Evolutionary conservation across 306 rosid species (phyloP), one percentile per base, ranked within the genome.

Genomic region (Morella rubra): DNA sequence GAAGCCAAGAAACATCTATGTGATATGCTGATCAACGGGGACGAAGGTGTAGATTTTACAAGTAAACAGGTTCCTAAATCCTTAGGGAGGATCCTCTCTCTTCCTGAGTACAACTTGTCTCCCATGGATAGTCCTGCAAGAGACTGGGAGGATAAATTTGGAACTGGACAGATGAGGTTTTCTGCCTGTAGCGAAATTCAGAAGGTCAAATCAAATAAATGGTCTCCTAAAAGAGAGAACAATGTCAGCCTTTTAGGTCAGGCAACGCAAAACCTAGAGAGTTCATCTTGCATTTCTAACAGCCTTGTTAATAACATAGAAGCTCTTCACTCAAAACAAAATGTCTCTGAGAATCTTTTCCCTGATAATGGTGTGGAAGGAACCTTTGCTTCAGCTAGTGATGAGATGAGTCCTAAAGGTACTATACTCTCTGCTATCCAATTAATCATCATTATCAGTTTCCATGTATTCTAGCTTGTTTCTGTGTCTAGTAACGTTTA

Each of bases 1-100:
- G 97, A 96, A 87, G 98, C 99, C 68, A 92, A 84, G 89, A 96
- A 87, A 80, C 97, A 93, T 86, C 81, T 93, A 7, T 80, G 77
- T 37, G 97, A 92, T 80, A 85, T 89, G 86, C 72, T 89, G 70
- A 82, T 89, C 77, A 82, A 76, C 69, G 97, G 87, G 78, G 93
- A 93, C 10, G 96, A 85, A 56, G 79, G 74, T 76, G 76, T 68
- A 20, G 91, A 89, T 69, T 72, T 84, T 74, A 82, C 93, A 22
- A 84, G 87, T 75, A 89, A 82, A 76, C 87, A 88, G 13, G 73
- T 73, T 44, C 89, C 98, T 14, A 89, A 87, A 82, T 76, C 89
- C 78, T 87, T 96, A 14, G 99, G 98, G 40, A 89, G 91, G 82
- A 92, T 96, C 83, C 92, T 96, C 15, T 96, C 97, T 67, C 90